Evolutionary conservation across 176 grass and related monocot species (phyloP), one percentile per base, ranked within the genome.

Genomic region (Carex kokanica): DNA sequence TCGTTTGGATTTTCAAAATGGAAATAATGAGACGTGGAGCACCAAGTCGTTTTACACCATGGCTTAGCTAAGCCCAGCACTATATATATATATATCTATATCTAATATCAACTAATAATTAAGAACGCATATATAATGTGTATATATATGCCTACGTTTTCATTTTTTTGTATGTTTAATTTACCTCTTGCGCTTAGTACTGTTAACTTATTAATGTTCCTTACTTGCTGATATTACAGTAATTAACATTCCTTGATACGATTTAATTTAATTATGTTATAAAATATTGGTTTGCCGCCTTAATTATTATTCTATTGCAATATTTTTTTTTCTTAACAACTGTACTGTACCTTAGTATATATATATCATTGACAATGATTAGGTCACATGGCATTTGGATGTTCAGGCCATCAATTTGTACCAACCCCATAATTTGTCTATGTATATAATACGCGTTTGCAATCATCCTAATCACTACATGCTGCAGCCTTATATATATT

Each of bases 371-470:
- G 32, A 45, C 40, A 71, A 71, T 71, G 67, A 71, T 71, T 71
- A 71, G 67, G 67, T 43, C 67, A 71, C 67, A 71, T 71, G 67
- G 67, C 67, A 71, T 71, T 71, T 45, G 9, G 67, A 47, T 45
- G 38, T 71, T 71, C 67, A 23, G 20, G 67, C 67, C n/a, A 71
- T 71, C 67, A 71, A 71, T 21, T 23, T 71, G 65, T 69, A 69
- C 31, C 65, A 69, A 69, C 65, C 65, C 16, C 65, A 17, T 71
- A 45, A 71, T 71, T 71, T 41, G 8, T 71, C 47, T 13, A 31
- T 69, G 29, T 40, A 38, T 69, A 69, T 38, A 69, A 69, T 69
- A 69, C 18, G 29, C 38, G 32, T 45, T 45, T 71, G 38, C 32
- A 71, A 71, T 71, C 67, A 71, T 71, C 67, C 16, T 18, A 43